Conservation (phyloP, 2,329 filamentous ascomycete species). For the Neofusicoccum sp. region DNA sequence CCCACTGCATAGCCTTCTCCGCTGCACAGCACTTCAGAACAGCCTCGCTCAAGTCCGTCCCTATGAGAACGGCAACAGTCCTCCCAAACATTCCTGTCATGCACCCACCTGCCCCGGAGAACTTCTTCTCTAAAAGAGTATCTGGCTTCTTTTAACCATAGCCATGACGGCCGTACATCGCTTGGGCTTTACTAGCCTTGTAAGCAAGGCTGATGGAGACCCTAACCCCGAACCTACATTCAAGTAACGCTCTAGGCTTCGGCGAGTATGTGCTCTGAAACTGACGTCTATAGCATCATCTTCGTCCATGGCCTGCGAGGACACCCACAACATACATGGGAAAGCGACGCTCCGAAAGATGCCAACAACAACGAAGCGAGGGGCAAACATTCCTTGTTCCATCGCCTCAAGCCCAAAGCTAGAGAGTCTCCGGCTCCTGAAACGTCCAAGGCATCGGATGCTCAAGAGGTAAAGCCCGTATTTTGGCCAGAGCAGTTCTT, state of each 20-base stretch:
- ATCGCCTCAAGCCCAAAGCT: not conserved
- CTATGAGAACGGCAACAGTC: too few species aligned
- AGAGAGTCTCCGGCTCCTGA: not conserved
- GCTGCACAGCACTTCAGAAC: not conserved
- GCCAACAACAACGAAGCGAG: slow-evolving; percentile 12
- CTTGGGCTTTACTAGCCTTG: not conserved
- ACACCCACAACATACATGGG: slow-evolving; percentile 40
- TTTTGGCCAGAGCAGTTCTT: slow-evolving; percentile 45
- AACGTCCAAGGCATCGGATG: not conserved
- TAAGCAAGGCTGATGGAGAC: not conserved
- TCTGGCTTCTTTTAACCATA: too few species aligned
- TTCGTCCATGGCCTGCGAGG: slow-evolving; percentile 42
- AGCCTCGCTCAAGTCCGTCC: not conserved
- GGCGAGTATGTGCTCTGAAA: not conserved
- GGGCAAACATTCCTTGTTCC: slow-evolving; percentile 14
- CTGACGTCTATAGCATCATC: slow-evolving; percentile 32
- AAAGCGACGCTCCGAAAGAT: slow-evolving; percentile 26
- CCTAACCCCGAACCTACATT: not conserved
- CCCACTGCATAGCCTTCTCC: not conserved
- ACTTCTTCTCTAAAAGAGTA: too few species aligned
- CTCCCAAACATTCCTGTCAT: too few species aligned
- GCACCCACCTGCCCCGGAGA: too few species aligned
- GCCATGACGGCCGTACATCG: not conserved
- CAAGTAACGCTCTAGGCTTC: not conserved
- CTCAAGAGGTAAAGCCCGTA: slow-evolving; percentile 4